phyloP scores from a whole-genome alignment of 2,329 filamentous ascomycete species.

The Pseudonectria foliicola region DNA sequence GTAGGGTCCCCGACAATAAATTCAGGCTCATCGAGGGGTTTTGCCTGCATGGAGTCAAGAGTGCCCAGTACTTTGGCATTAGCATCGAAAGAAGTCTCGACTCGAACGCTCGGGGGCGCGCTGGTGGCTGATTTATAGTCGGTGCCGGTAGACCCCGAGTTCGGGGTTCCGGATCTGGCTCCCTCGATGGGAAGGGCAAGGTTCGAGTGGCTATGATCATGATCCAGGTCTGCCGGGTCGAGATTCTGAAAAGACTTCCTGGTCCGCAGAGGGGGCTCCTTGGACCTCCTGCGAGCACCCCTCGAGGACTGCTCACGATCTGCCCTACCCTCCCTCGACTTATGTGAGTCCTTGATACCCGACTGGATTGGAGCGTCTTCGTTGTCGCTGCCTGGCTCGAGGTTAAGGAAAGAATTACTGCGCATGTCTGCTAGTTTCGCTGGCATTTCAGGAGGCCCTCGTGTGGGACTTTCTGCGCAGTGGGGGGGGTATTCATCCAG shows the following conservation, averaged over 20 bases:
- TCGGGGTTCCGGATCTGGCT: constrained; percentile 26
- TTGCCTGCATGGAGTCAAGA: constrained; percentile 27
- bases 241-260: constrained; percentile 18
- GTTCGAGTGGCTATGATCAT: constrained; percentile 26
- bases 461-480: constrained; percentile 28
- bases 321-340: constrained; percentile 5
- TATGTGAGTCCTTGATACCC: constrained; percentile 7
- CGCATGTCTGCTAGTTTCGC: constrained; percentile 25
- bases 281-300: constrained; percentile 6
- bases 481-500: constrained; percentile 23
- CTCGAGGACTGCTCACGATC: background rate
- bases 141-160: constrained; percentile 31
- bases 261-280: constrained; percentile 23
- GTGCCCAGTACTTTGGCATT: constrained; percentile 29
- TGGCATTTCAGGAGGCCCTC: constrained; percentile 26
- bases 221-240: constrained; percentile 26
- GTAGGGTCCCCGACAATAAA: constrained; percentile 52
- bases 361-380: constrained; percentile 30
- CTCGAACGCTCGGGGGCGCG: constrained; percentile 35
- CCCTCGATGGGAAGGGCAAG: constrained; percentile 38
- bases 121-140: constrained; percentile 37
- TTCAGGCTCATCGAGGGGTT: constrained; percentile 50
- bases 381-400: constrained; percentile 41
- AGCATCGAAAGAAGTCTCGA: constrained; percentile 33
- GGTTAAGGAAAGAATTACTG: constrained; percentile 43